Conservation (phyloP, 331 rosid genomes). For the Phaseolus coccineus region DNA sequence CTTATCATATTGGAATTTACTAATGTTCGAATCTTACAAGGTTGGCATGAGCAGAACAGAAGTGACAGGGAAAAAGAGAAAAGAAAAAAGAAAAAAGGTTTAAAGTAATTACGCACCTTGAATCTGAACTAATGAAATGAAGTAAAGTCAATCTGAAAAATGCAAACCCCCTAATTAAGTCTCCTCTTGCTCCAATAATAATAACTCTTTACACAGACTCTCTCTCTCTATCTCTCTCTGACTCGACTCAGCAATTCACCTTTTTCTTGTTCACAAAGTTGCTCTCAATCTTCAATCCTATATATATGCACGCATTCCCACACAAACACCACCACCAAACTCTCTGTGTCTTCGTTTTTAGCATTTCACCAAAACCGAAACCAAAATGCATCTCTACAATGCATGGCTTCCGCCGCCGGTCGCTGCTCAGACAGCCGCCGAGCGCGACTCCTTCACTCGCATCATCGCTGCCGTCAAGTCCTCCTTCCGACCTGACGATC, state of each 20-base stretch:
- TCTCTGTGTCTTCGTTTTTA: not conserved
- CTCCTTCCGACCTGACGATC: constrained; percentile 70
- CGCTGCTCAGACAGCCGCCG: constrained; percentile 68
- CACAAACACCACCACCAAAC: not conserved
- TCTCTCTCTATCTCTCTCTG: not conserved
- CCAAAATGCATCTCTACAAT: constrained; percentile 94
- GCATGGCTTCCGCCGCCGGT: constrained; percentile 99
- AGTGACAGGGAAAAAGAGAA: not conserved
- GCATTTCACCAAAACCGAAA: not conserved
- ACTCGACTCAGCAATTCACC: constrained; percentile 15
- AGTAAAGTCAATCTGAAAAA: not conserved
- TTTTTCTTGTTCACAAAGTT: constrained; percentile 42
- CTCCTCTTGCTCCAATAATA: constrained; percentile 3
- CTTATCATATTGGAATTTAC: not conserved
- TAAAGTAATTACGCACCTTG: not conserved
- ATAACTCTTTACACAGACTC: not conserved
- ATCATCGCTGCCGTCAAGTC: constrained; percentile 62
- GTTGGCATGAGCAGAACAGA: not conserved
- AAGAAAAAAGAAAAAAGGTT: not conserved
- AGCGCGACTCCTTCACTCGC: constrained; percentile 78
- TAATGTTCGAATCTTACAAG: not conserved
- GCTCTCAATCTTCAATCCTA: constrained; percentile 33
- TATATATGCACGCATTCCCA: constrained; percentile 23
- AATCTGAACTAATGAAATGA: constrained; percentile 6
- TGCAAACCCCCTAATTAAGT: not conserved